These are phyloP conservation scores for Aspergillus pseudonomiae DNA, from an alignment of 2,329 filamentous ascomycete genomes.

Conservation along the genomic window DNA sequence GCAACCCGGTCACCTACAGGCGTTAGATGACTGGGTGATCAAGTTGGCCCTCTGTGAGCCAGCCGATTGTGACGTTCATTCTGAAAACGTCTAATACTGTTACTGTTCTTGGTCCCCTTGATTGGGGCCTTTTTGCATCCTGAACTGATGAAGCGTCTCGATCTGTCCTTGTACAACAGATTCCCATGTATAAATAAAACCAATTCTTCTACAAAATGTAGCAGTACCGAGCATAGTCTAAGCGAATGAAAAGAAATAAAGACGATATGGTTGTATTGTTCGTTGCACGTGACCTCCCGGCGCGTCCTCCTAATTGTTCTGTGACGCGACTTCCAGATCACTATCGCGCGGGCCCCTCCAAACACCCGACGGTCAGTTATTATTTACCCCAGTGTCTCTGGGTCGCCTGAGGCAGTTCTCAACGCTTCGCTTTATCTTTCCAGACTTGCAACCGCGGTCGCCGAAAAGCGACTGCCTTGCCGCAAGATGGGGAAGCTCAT, in stretches of 20 bases:
- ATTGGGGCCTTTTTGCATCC: not conserved
- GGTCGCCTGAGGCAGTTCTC: not conserved
- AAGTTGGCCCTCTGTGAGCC: not conserved
- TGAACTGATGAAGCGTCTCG: not conserved
- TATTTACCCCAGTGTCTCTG: slow-evolving; percentile 12
- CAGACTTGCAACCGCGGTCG: slow-evolving; percentile 25
- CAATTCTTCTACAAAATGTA: not conserved
- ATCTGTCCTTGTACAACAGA: slow-evolving; percentile 1
- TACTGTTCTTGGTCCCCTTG: not conserved
- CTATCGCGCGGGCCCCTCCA: slow-evolving; percentile 27
- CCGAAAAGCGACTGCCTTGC: slow-evolving; percentile 29
- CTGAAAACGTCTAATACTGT: slow-evolving; percentile 19
- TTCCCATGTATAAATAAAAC: slow-evolving; percentile 17
- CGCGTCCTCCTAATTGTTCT: slow-evolving; percentile 27
- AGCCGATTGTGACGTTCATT: slow-evolving; percentile 7
- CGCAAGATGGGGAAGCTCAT: slow-evolving; percentile 91
- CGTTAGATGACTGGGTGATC: slow-evolving; percentile 6
- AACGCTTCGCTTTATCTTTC: slow-evolving; percentile 4
- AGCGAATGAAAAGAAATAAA: not conserved
- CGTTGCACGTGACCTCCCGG: slow-evolving; percentile 29
- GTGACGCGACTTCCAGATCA: slow-evolving; percentile 23
- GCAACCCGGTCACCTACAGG: slow-evolving; percentile 29
- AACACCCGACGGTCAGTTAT: slow-evolving; percentile 14
- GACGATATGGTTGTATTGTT: not conserved
- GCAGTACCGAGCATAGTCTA: not conserved